phyloP scores from a whole-genome alignment of 2,329 filamentous ascomycete genomes.

The Pseudocercospora macadamiae region DNA sequence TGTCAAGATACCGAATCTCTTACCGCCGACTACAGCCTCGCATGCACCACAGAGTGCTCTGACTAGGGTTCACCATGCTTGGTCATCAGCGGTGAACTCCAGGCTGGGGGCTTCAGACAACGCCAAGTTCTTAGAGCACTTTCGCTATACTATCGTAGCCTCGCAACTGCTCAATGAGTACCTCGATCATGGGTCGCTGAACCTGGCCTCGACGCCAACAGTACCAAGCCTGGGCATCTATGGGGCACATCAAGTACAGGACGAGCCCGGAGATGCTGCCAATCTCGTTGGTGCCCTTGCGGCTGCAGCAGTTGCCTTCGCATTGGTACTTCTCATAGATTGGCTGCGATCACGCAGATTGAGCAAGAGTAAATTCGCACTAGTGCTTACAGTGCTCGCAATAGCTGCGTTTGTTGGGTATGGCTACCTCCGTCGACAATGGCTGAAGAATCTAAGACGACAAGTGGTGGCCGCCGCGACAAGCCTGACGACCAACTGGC shows the following conservation, averaged over 20 bases:
- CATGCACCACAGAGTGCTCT: conserved; percentile 31
- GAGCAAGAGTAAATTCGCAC: conserved; percentile 58
- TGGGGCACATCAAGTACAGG: conserved; percentile 24
- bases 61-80: conserved; percentile 49
- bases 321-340: conserved; percentile 68
- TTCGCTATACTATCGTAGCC: conserved; percentile 89
- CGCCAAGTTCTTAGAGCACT: conserved; percentile 84
- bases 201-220: conserved; percentile 29
- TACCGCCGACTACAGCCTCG: conserved; percentile 5
- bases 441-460: conserved; percentile 76
- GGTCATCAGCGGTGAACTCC: conserved; percentile 66
- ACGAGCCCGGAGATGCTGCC: conserved; percentile 46
- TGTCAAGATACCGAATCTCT: conserved; percentile 23
- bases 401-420: conserved; percentile 64
- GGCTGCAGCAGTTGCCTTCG: conserved; percentile 65
- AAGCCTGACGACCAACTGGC: conserved; percentile 71
- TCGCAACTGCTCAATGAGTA: conserved; percentile 83
- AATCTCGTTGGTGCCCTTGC: conserved; percentile 65
- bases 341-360: conserved; percentile 64
- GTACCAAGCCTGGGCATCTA: conserved; percentile 23
- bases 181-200: conserved; percentile 45
- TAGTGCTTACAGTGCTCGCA: conserved; percentile 55
- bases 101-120: conserved; percentile 77
- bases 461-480: conserved; percentile 72
- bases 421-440: conserved; percentile 75